Conservation (phyloP, 2,329 filamentous ascomycete species). For the Penicillium rolfsii region DNA sequence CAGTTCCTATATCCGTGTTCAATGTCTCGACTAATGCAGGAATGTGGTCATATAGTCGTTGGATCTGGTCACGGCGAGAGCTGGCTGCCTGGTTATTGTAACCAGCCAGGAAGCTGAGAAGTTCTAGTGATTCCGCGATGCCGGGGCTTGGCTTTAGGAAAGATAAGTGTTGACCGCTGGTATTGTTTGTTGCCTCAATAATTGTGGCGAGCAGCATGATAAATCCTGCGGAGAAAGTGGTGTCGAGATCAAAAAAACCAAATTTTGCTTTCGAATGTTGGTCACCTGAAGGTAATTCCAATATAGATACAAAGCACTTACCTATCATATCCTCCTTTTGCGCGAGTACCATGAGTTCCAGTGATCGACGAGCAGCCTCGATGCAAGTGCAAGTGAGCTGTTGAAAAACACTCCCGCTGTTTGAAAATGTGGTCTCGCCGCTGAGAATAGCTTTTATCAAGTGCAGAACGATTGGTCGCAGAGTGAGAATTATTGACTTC, state of each 20-base stretch:
- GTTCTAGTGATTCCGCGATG: slow-evolving; percentile 2
- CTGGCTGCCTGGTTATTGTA: slow-evolving; percentile 9
- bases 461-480: slow-evolving; percentile 8
- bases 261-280: slow-evolving; percentile 13
- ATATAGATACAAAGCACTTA: background rate
- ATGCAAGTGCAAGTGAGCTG: slow-evolving; percentile 12
- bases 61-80: slow-evolving; percentile 7
- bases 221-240: slow-evolving; percentile 13
- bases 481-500: slow-evolving; percentile 12
- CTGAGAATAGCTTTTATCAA: slow-evolving; percentile 8
- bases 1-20: background rate
- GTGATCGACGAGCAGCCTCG: slow-evolving; percentile 10
- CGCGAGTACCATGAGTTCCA: slow-evolving; percentile 8
- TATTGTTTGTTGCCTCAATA: slow-evolving; percentile 4
- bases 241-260: slow-evolving; percentile 16
- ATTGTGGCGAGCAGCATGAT: slow-evolving; percentile 13
- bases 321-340: slow-evolving; percentile 10
- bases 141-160: slow-evolving; percentile 7
- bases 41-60: slow-evolving; percentile 1
- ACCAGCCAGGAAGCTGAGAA: slow-evolving; percentile 5
- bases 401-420: slow-evolving; percentile 2
- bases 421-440: slow-evolving; percentile 5
- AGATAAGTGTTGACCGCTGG: background rate
- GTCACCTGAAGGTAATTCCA: background rate
- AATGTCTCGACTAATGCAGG: slow-evolving; percentile 1